Conservation (phyloP, 2,329 filamentous ascomycete species). For the Podosphaera aphanis region DNA sequence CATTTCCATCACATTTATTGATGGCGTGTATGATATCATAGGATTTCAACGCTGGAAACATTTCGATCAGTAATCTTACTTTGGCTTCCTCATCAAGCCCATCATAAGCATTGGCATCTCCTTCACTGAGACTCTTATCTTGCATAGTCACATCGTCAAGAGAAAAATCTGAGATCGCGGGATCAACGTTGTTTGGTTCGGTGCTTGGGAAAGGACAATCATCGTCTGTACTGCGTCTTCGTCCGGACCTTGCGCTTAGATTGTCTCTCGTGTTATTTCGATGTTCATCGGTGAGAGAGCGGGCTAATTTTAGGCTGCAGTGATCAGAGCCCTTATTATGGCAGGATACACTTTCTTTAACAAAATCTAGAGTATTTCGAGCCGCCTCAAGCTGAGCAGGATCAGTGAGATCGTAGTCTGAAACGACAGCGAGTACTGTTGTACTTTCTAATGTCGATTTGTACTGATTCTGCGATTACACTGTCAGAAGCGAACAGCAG, state of each 20-base stretch:
- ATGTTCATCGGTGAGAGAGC: conserved; percentile 11
- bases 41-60: conserved; percentile 46
- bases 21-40: conserved; percentile 44
- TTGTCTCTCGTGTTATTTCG: conserved; percentile 3
- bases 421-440: conserved; percentile 50
- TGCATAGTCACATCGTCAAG: conserved; percentile 6
- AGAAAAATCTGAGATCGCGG: conserved; percentile 9
- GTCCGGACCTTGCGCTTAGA: conserved; percentile 8
- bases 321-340: conserved; percentile 41
- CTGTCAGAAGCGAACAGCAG: neutral
- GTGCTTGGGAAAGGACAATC: conserved; percentile 13
- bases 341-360: conserved; percentile 37
- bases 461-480: conserved; percentile 32
- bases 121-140: conserved; percentile 21
- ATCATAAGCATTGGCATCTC: conserved; percentile 14
- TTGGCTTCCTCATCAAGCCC: conserved; percentile 36
- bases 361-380: conserved; percentile 33
- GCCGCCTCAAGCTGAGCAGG: conserved; percentile 28
- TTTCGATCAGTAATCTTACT: conserved; percentile 34
- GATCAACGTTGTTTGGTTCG: conserved; percentile 10
- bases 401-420: conserved; percentile 44
- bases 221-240: conserved; percentile 11
- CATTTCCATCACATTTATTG: conserved; percentile 41
- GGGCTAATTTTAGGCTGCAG: conserved; percentile 57
- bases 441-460: conserved; percentile 55